Evolutionary conservation across 2,329 filamentous ascomycete genomes (phyloP).

Genomic region (Sordariomycetes sp.): DNA sequence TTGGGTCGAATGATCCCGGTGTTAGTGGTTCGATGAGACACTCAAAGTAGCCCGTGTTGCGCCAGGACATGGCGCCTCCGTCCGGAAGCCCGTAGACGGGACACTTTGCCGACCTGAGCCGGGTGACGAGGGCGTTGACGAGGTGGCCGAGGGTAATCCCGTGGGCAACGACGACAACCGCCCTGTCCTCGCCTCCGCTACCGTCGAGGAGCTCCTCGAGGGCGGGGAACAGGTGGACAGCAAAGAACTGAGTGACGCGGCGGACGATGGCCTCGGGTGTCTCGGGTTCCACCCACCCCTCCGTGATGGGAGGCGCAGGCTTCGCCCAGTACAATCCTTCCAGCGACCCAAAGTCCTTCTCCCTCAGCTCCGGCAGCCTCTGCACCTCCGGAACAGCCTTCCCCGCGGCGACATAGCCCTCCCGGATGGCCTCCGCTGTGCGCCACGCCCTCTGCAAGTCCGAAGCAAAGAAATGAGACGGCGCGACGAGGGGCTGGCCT

Average conservation of each 20-base stretch:
- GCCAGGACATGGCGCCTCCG: slow-evolving; percentile 22
- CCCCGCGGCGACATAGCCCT: slow-evolving; percentile 29
- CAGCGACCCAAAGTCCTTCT: slow-evolving; percentile 61
- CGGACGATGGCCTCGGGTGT: slow-evolving; percentile 50
- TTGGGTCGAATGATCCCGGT: not conserved
- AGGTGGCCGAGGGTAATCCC: slow-evolving; percentile 66
- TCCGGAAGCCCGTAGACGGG: not conserved
- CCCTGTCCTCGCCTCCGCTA: not conserved
- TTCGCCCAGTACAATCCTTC: slow-evolving; percentile 44
- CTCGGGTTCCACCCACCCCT: slow-evolving; percentile 43
- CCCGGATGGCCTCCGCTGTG: slow-evolving; percentile 55
- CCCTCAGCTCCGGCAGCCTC: slow-evolving; percentile 38
- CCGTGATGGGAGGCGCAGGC: slow-evolving; percentile 9
- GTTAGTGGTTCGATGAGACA: slow-evolving; percentile 1
- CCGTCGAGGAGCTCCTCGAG: slow-evolving; percentile 12
- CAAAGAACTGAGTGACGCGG: slow-evolving; percentile 54
- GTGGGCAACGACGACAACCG: slow-evolving; percentile 63
- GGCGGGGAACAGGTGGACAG: slow-evolving; percentile 46
- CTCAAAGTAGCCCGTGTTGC: slow-evolving; percentile 38
- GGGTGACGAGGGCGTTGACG: slow-evolving; percentile 46
- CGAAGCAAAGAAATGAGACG: slow-evolving; percentile 58
- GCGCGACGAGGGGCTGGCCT: slow-evolving; percentile 11
- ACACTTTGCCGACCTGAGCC: slow-evolving; percentile 23
- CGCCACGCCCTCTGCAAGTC: slow-evolving; percentile 60
- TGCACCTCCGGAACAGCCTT: slow-evolving; percentile 8